phyloP scores from a whole-genome alignment of 306 rosid species.

The Prinsepia uniflora region DNA sequence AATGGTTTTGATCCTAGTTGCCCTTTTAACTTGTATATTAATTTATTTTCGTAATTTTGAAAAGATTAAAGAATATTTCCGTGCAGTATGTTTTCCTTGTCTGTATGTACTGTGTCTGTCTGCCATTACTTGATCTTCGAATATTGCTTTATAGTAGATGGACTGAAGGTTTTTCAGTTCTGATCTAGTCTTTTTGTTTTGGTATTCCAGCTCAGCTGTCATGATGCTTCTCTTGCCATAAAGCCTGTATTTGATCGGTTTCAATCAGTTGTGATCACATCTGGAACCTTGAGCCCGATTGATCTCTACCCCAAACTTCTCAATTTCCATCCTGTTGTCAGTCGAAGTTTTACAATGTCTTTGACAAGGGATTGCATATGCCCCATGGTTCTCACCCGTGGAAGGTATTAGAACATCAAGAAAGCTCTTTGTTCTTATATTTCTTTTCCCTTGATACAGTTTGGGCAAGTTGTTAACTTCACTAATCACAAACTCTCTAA shows the following conservation, averaged over 20 bases:
- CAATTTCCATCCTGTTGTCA: constrained; percentile 89
- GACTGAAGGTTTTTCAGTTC: neutral
- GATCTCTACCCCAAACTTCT: constrained; percentile 90
- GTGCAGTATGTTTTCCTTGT: neutral
- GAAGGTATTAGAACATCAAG: constrained; percentile 54
- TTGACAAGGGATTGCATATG: constrained; percentile 96
- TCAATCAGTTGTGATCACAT: constrained; percentile 91
- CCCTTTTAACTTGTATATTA: neutral
- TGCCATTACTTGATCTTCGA: constrained; percentile 5
- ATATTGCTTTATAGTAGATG: neutral
- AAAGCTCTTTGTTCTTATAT: constrained; percentile 1
- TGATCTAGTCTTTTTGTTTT: constrained; percentile 23
- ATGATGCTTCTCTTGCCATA: constrained; percentile 96
- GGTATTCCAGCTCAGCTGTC: constrained; percentile 84
- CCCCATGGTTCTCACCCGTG: constrained; percentile 99
- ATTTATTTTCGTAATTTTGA: neutral
- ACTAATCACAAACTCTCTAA: neutral
- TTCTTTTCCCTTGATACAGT: neutral
- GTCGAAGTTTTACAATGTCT: constrained; percentile 98
- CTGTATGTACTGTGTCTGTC: neutral
- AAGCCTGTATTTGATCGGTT: constrained; percentile 93
- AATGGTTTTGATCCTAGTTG: constrained; percentile 3
- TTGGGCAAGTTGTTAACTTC: neutral
- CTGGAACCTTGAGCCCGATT: constrained; percentile 95
- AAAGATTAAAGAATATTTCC: neutral